Evolutionary conservation across 805 yeast genomes (phyloP).

Genomic region (Candida koratica): DNA sequence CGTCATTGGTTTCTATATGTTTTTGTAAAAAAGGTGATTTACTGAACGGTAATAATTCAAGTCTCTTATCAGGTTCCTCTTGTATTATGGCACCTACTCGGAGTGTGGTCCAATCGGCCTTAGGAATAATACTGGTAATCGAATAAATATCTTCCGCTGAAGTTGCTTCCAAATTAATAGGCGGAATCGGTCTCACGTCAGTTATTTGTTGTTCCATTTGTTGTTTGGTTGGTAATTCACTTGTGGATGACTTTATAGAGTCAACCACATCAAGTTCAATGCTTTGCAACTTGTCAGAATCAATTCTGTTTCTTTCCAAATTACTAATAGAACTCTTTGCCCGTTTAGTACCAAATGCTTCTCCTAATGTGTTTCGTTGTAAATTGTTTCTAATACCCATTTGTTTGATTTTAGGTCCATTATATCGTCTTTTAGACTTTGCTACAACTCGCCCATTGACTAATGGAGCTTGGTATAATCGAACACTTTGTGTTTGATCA

Average conservation of each 20-base stretch:
- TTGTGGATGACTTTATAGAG: constrained; percentile 65
- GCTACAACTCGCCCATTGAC: constrained; percentile 62
- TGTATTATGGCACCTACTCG: constrained; percentile 59
- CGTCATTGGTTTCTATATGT: constrained; percentile 36
- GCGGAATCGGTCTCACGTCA: constrained; percentile 80
- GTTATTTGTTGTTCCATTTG: constrained; percentile 55
- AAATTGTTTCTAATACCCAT: constrained; percentile 45
- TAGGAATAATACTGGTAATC: constrained; percentile 63
- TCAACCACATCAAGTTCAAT: constrained; percentile 80
- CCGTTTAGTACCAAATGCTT: constrained; percentile 94
- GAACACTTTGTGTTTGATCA: constrained; percentile 57
- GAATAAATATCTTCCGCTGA: constrained; percentile 82
- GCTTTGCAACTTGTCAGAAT: constrained; percentile 72
- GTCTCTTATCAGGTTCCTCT: constrained; percentile 47
- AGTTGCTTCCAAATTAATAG: constrained; percentile 72
- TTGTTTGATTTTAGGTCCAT: constrained; percentile 65
- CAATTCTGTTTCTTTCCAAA: constrained; percentile 78
- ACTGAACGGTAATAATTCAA: constrained; percentile 59
- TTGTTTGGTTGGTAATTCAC: constrained; percentile 66
- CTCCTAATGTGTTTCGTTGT: constrained; percentile 84
- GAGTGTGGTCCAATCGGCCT: constrained; percentile 57
- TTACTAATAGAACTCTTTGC: constrained; percentile 88
- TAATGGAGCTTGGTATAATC: constrained; percentile 60
- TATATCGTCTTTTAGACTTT: constrained; percentile 50
- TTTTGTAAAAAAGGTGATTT: constrained; percentile 55